Base-by-base conservation (phyloP, 2,329 filamentous ascomycete genomes). In the Fusarium staphyleae region DNA sequence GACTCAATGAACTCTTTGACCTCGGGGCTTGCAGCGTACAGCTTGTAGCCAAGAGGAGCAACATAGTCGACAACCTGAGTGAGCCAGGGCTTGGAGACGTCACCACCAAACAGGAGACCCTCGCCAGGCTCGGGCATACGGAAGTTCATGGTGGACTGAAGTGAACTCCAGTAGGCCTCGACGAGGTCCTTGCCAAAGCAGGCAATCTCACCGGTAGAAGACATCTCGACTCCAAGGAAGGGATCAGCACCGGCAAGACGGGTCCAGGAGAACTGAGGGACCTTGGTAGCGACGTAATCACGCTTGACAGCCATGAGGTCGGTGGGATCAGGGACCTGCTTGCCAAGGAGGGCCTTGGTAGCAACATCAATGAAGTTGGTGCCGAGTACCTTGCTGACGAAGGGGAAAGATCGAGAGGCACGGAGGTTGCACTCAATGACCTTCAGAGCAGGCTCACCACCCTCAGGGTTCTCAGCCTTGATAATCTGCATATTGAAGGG, bases 401-500 rank as follows among this genome's bases (percentile, higher is more conserved):
- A 98, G 71, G 95, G 93, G 87, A 98, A 98, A 1, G 93, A 98
- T 60, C 93, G 92, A 55, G 93, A 98, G 51, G 93, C 95, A 74
- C 93, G 93, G 58, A 98, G 87, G 76, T 98, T 98, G 81, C 93
- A 98, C 78, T 98, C 93, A 60, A 98, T 98, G 69, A 98, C 93
- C 82, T 97, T 97, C 63, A 98, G 85, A 22, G 84, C 81, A 28
- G 90, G 85, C 70, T 88, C 84, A 49, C 87, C 88, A 52, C 89
- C 89, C 53, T 90, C 87, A 26, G 88, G 85, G 69, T 89, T 81
- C 11, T 90, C 82, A 29, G 90, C 91, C 80, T 96, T 96, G 84
- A 99, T 98, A 77, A 99, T 96, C 74, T 99, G 95, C 93, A 99
- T 98, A 84, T 99, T 99, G 86, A 98, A 99, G 53, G 95, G 95